Percentiles rank a stretch among this genome's conserved stretches.
phyloP scores from a whole-genome alignment of 208 protist genomes.

The Leptomonas pyrrhocoris region DNA sequence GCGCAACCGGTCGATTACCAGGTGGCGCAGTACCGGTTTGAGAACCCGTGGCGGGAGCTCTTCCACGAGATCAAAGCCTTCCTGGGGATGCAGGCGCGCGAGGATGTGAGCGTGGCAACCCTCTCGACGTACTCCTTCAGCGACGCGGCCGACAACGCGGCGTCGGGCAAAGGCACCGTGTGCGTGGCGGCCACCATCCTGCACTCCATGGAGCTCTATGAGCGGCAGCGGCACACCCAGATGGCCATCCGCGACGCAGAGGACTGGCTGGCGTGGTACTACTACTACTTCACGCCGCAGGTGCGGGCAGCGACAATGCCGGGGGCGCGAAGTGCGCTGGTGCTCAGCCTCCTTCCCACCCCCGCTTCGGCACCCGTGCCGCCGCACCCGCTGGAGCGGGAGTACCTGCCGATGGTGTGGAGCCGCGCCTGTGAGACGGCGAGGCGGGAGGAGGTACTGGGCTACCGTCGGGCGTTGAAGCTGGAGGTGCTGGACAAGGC shows the following conservation, averaged over 20 bases:
- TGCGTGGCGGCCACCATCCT: slow-evolving; percentile 55
- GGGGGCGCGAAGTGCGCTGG: background rate
- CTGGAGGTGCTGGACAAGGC: slow-evolving; percentile 5
- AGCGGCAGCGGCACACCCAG: slow-evolving; percentile 45
- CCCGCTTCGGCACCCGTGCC: background rate
- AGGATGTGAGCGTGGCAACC: slow-evolving; percentile 7
- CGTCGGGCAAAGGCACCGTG: slow-evolving; percentile 30
- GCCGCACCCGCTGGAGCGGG: slow-evolving; percentile 10
- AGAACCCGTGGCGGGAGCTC: slow-evolving; percentile 44
- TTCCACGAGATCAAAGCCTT: slow-evolving; percentile 44
- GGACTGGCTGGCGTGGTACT: slow-evolving; percentile 45
- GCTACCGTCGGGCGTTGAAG: slow-evolving; percentile 17
- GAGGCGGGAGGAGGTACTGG: slow-evolving; percentile 8
- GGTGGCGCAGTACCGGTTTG: slow-evolving; percentile 46
- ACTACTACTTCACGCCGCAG: slow-evolving; percentile 18
- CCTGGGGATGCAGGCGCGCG: slow-evolving; percentile 29
- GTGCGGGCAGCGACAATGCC: slow-evolving; percentile 6
- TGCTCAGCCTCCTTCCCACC: slow-evolving; percentile 4
- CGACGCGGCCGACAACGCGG: background rate
- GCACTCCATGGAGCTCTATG: slow-evolving; percentile 76
- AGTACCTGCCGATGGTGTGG: slow-evolving; percentile 20
- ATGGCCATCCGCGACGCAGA: slow-evolving; percentile 39
- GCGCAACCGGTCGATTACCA: slow-evolving; percentile 53
- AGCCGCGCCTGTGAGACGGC: slow-evolving; percentile 4
- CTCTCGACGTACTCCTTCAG: background rate